A percentile compares a stretch with the other conserved stretches of the same genome.
Conservation (phyloP, 805 yeast species). For the Cyberlindnera saturnus region DNA sequence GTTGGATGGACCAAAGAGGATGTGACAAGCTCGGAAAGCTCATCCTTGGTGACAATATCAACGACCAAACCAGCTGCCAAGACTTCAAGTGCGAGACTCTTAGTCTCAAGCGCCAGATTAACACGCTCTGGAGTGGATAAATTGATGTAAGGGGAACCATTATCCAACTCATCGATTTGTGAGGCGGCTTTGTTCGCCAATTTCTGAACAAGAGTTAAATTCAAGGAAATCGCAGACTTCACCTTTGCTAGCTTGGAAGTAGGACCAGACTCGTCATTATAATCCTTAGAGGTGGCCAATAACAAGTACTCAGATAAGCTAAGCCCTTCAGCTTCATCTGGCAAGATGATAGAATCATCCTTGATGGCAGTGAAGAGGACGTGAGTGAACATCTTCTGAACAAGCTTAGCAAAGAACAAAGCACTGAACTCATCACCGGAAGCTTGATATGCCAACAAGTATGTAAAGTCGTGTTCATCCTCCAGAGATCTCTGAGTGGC, state of each 20-base stretch:
- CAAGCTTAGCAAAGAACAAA: slow-evolving; percentile 26
- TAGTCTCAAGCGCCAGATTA: slow-evolving; percentile 46
- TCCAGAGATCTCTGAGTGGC: slow-evolving; percentile 30
- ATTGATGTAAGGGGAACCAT: slow-evolving; percentile 51
- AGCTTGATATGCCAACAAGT: slow-evolving; percentile 30
- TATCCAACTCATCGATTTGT: slow-evolving; percentile 35
- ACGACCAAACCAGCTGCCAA: slow-evolving; percentile 49
- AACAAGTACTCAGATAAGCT: slow-evolving; percentile 7
- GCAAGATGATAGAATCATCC: background rate
- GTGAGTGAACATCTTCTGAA: slow-evolving; percentile 15
- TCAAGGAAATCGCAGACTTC: slow-evolving; percentile 15
- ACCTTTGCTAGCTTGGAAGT: slow-evolving; percentile 13
- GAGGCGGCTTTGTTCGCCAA: slow-evolving; percentile 16
- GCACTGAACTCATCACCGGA: slow-evolving; percentile 31
- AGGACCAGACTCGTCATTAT: slow-evolving; percentile 22
- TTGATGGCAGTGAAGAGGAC: slow-evolving; percentile 7
- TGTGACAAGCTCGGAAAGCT: slow-evolving; percentile 40
- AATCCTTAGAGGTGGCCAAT: slow-evolving; percentile 11
- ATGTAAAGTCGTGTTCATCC: slow-evolving; percentile 20
- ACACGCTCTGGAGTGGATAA: slow-evolving; percentile 44
- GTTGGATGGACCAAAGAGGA: slow-evolving; percentile 46
- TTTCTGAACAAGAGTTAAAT: slow-evolving; percentile 7
- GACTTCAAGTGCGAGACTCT: slow-evolving; percentile 52
- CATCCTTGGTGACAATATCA: slow-evolving; percentile 38
- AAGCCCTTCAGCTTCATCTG: background rate